Percentiles rank a stretch among this genome's conserved stretches.
These are phyloP conservation scores for Neonectria magnoliae DNA, from an alignment of 2,329 filamentous ascomycete genomes.

Conservation along the genomic window DNA sequence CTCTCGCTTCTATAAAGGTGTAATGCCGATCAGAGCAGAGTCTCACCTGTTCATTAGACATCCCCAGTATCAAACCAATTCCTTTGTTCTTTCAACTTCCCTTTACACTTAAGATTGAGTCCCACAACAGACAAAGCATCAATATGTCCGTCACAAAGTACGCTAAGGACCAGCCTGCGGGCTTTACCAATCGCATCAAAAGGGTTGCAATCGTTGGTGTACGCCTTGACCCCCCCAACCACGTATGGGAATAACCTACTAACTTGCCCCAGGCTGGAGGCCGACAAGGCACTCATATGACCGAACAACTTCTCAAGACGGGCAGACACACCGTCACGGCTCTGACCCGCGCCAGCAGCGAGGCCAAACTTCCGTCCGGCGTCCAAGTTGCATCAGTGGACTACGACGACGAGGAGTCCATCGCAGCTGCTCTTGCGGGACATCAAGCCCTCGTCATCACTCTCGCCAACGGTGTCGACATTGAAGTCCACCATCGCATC, in stretches of 20 bases:
- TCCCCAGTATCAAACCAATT: neutral
- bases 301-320: slow-evolving; percentile 53
- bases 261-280: slow-evolving; percentile 46
- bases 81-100: neutral
- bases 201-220: slow-evolving; percentile 55
- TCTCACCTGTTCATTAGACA: neutral
- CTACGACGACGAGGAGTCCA: slow-evolving; percentile 50
- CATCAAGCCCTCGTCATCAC: slow-evolving; percentile 63
- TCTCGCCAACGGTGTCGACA: slow-evolving; percentile 48
- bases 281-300: slow-evolving; percentile 48
- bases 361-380: slow-evolving; percentile 51
- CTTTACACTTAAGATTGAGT: neutral
- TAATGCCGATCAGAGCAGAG: neutral
- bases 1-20: neutral
- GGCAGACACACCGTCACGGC: slow-evolving; percentile 62
- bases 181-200: slow-evolving; percentile 19
- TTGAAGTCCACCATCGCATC: slow-evolving; percentile 53
- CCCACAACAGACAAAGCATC: neutral
- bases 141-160: neutral
- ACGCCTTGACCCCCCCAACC: slow-evolving; percentile 34
- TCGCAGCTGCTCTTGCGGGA: slow-evolving; percentile 58
- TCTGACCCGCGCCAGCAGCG: slow-evolving; percentile 55
- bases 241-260: slow-evolving; percentile 34
- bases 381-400: slow-evolving; percentile 52
- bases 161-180: slow-evolving; percentile 12